Evolutionary conservation across 2,329 filamentous ascomycete genomes (phyloP).

Genomic region (Rhinocladiella similis): DNA sequence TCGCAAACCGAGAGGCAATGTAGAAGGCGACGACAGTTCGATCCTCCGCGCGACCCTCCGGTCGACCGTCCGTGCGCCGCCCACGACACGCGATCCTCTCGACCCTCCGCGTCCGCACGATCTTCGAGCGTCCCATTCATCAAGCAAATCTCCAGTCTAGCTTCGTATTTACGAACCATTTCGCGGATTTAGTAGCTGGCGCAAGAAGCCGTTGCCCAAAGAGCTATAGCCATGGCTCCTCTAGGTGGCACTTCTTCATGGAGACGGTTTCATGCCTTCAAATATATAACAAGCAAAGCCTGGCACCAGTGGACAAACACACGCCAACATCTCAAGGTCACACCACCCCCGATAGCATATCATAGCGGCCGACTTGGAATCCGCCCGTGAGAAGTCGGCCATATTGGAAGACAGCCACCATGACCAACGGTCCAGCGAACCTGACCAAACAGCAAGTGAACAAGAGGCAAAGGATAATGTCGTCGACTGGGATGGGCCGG

Average conservation of each 20-base stretch:
- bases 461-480: slow-evolving; percentile 28
- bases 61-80: too few relatives aligned
- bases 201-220: neutral
- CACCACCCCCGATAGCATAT: too few relatives aligned
- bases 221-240: neutral
- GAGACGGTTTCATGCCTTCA: slow-evolving; percentile 1
- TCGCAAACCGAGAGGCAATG: too few relatives aligned
- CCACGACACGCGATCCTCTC: too few relatives aligned
- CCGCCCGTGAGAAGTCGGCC: too few relatives aligned
- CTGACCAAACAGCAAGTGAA: slow-evolving; percentile 29
- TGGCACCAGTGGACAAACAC: slow-evolving; percentile 21
- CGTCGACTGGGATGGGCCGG: slow-evolving; percentile 38
- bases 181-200: slow-evolving; percentile 23
- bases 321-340: slow-evolving; percentile 16
- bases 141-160: slow-evolving; percentile 18
- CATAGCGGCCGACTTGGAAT: too few relatives aligned
- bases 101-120: too few relatives aligned
- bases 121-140: neutral
- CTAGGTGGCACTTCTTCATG: slow-evolving; percentile 1
- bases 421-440: slow-evolving; percentile 29
- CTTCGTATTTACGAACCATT: slow-evolving; percentile 14
- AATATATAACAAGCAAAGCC: slow-evolving; percentile 28
- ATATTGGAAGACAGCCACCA: slow-evolving; percentile 21
- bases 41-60: too few relatives aligned
- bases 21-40: too few relatives aligned